These are phyloP conservation scores for Trichophyton rubrum DNA, from an alignment of 2,329 filamentous ascomycete species.

Conservation along the genomic window DNA sequence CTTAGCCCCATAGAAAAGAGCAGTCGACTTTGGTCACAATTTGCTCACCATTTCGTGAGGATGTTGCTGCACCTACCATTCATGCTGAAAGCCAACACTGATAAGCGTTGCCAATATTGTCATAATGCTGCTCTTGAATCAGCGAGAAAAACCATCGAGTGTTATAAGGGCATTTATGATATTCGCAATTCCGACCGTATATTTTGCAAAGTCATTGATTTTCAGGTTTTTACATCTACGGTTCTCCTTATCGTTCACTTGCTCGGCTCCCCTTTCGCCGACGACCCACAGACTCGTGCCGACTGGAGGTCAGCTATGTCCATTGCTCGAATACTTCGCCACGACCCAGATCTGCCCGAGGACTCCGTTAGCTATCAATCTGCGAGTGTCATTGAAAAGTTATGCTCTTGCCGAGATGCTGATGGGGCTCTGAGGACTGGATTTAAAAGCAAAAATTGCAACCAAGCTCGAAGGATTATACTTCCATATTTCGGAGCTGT, in stretches of 20 bases:
- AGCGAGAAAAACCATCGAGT: constrained; percentile 29
- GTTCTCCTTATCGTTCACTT: constrained; percentile 35
- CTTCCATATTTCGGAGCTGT: constrained; percentile 38
- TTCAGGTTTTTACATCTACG: constrained; percentile 36
- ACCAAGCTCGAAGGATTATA: constrained; percentile 22
- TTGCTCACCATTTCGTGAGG: constrained; percentile 29
- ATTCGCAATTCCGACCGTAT: constrained; percentile 14
- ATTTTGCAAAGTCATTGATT: constrained; percentile 39
- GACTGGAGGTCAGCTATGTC: constrained; percentile 24
- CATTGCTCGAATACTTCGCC: constrained; percentile 23
- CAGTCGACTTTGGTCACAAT: constrained; percentile 25
- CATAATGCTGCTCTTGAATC: constrained; percentile 30
- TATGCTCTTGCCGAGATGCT: constrained; percentile 20
- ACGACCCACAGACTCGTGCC: not conserved
- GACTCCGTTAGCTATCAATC: constrained; percentile 35
- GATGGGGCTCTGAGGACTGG: not conserved
- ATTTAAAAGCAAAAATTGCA: constrained; percentile 1
- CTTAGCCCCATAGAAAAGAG: constrained; percentile 13
- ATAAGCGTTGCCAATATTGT: constrained; percentile 30
- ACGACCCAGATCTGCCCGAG: constrained; percentile 23
- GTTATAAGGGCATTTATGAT: constrained; percentile 26
- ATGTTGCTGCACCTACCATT: constrained; percentile 37
- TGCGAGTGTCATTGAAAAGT: constrained; percentile 29
- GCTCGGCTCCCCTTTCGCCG: constrained; percentile 19
- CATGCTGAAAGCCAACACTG: constrained; percentile 29